Conservation (phyloP, 2,329 filamentous ascomycete species). For the Epichloe typhina region DNA sequence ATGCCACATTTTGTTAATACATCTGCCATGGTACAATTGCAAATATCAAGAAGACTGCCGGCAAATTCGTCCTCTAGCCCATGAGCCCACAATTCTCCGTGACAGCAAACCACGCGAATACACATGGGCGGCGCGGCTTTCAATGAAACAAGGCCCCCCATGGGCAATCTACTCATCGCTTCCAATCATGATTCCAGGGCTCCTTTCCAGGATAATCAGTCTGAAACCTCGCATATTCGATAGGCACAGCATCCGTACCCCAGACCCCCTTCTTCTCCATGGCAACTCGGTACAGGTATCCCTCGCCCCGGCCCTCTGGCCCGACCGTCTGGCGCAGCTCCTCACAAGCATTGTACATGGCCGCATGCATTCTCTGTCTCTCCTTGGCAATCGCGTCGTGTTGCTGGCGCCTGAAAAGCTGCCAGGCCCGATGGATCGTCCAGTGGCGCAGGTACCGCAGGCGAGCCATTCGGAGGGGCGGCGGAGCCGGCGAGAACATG, state of each 20-base stretch:
- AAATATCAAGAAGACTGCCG: no score
- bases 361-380: slow-evolving; percentile 66
- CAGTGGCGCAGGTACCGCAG: slow-evolving; percentile 85
- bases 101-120: neutral
- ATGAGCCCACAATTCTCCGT: neutral
- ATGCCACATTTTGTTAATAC: neutral
- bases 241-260: slow-evolving; percentile 58
- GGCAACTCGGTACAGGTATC: slow-evolving; percentile 70
- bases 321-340: slow-evolving; percentile 53
- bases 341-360: slow-evolving; percentile 78
- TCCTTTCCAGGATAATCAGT: slow-evolving; percentile 67
- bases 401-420: slow-evolving; percentile 60
- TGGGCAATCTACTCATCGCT: slow-evolving; percentile 31
- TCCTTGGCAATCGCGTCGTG: slow-evolving; percentile 52
- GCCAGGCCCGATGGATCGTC: slow-evolving; percentile 97
- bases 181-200: slow-evolving; percentile 94
- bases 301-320: slow-evolving; percentile 44
- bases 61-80: no score
- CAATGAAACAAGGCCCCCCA: neutral
- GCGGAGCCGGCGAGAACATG: slow-evolving; percentile 37
- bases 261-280: slow-evolving; percentile 87
- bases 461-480: slow-evolving; percentile 77
- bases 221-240: slow-evolving; percentile 80
- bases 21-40: neutral
- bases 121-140: neutral